These are phyloP conservation scores for Diaporthe longicolla DNA, from an alignment of 2,329 filamentous ascomycete genomes.

Conservation along the genomic window DNA sequence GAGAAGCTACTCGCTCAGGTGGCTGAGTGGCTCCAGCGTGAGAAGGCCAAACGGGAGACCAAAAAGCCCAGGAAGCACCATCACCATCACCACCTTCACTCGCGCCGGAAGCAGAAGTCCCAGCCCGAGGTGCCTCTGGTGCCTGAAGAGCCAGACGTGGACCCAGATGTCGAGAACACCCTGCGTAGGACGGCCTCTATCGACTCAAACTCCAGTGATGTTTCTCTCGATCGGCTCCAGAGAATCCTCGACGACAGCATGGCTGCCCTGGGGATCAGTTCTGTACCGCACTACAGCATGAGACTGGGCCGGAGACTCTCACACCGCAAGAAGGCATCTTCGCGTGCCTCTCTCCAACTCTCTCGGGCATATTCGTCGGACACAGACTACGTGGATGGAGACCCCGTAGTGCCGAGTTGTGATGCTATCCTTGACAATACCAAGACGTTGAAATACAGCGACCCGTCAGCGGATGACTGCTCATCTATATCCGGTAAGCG, in stretches of 20 bases:
- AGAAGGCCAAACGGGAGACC: slow-evolving; percentile 76
- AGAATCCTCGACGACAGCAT: slow-evolving; percentile 81
- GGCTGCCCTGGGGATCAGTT: slow-evolving; percentile 64
- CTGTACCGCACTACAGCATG: slow-evolving; percentile 60
- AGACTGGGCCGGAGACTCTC: slow-evolving; percentile 59
- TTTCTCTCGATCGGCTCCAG: slow-evolving; percentile 85
- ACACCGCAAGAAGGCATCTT: slow-evolving; percentile 57
- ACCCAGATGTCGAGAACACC: slow-evolving; percentile 40
- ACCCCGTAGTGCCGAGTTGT: slow-evolving; percentile 85
- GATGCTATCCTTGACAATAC: slow-evolving; percentile 91
- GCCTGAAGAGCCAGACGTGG: slow-evolving; percentile 30
- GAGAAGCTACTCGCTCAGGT: slow-evolving; percentile 80
- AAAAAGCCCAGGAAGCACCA: slow-evolving; percentile 65
- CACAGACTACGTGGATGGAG: slow-evolving; percentile 87
- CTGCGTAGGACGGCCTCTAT: slow-evolving; percentile 66
- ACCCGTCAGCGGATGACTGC: slow-evolving; percentile 57
- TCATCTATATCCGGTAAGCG: slow-evolving; percentile 59
- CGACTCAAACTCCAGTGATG: slow-evolving; percentile 76
- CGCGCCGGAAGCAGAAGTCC: slow-evolving; percentile 58
- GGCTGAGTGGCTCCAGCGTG: slow-evolving; percentile 85
- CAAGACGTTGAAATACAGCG: slow-evolving; percentile 83
- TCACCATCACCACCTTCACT: slow-evolving; percentile 44
- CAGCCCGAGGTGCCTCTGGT: slow-evolving; percentile 50
- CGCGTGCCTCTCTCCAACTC: slow-evolving; percentile 55
- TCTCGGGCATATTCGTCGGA: slow-evolving; percentile 78